A percentile compares a stretch with the other conserved stretches of the same genome.
Conservation (phyloP, 176 grass and related monocot species). For the Carex myosuroides region DNA sequence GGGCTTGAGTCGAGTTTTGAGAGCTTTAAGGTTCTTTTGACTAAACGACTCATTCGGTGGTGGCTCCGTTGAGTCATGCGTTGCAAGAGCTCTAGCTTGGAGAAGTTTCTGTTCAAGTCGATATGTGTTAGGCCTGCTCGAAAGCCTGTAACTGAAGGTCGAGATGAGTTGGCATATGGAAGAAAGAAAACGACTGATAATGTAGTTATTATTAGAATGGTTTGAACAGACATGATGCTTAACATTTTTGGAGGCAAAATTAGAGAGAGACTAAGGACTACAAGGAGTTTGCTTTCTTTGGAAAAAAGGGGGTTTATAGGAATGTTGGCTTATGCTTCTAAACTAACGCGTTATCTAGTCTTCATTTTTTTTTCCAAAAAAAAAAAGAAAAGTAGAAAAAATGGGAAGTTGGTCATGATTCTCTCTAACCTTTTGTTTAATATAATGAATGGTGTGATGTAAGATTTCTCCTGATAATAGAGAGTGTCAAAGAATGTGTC, state of each 20-base stretch:
- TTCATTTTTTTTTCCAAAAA: not conserved
- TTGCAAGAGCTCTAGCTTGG: slow-evolving; percentile 47
- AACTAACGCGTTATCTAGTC: not conserved
- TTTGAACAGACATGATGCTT: slow-evolving; percentile 18
- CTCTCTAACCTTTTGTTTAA: not conserved
- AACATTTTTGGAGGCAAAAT: not conserved
- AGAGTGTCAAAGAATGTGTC: not conserved
- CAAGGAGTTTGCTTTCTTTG: not conserved
- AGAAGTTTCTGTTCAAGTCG: slow-evolving; percentile 63
- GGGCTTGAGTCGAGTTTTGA: slow-evolving; percentile 9
- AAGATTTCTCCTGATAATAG: not conserved
- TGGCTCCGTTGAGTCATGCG: slow-evolving; percentile 54
- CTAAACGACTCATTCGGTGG: slow-evolving; percentile 54
- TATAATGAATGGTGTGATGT: not conserved
- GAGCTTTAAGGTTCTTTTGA: slow-evolving; percentile 19
- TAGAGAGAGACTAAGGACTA: not conserved
- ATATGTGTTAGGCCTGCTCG: slow-evolving; percentile 55
- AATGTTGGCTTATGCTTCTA: not conserved
- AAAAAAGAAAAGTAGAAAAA: not conserved
- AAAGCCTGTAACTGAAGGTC: slow-evolving; percentile 22
- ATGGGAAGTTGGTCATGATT: not conserved
- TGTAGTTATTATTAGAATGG: slow-evolving; percentile 28
- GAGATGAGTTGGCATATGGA: slow-evolving; percentile 1
- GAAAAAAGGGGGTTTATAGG: not conserved
- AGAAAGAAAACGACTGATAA: not conserved